A percentile compares a stretch with the other conserved stretches of the same genome.
Evolutionary conservation across 2,329 filamentous ascomycete genomes (phyloP).

Genomic region (Fusarium phyllophilum): DNA sequence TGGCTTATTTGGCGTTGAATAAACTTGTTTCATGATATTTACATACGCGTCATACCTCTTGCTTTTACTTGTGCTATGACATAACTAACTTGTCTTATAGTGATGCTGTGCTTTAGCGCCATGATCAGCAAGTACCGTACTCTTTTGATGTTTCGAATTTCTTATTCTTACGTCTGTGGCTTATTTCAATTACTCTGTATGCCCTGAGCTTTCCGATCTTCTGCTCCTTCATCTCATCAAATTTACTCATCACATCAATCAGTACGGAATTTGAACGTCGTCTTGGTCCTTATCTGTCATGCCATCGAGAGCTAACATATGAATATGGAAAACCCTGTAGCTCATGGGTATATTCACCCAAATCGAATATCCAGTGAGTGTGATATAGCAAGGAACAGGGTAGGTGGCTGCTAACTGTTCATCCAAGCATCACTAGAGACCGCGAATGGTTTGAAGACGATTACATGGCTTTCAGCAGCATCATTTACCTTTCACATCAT

Average conservation of each 20-base stretch:
- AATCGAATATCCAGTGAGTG: background rate
- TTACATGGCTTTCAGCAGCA: background rate
- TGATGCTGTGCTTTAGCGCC: background rate
- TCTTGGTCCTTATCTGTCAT: background rate
- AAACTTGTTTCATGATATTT: background rate
- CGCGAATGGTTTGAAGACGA: background rate
- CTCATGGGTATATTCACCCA: background rate
- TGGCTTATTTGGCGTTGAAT: constrained; percentile 3
- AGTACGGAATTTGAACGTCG: background rate
- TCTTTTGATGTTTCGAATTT: background rate
- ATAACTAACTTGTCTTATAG: background rate
- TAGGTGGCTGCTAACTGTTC: background rate
- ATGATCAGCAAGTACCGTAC: background rate
- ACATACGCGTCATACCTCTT: too few species aligned
- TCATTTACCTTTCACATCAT: accelerated
- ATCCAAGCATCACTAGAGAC: background rate
- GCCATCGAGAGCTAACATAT: accelerated
- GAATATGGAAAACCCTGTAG: accelerated
- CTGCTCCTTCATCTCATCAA: background rate
- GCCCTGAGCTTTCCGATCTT: background rate
- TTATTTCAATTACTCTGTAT: accelerated
- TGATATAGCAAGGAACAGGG: accelerated
- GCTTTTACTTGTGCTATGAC: background rate
- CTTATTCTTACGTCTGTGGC: background rate
- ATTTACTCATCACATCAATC: background rate